Percentiles rank a stretch among this genome's conserved stretches.
These are phyloP conservation scores for Sambucus nigra DNA, from an alignment of 129 eudicot genomes.

Conservation along the genomic window DNA sequence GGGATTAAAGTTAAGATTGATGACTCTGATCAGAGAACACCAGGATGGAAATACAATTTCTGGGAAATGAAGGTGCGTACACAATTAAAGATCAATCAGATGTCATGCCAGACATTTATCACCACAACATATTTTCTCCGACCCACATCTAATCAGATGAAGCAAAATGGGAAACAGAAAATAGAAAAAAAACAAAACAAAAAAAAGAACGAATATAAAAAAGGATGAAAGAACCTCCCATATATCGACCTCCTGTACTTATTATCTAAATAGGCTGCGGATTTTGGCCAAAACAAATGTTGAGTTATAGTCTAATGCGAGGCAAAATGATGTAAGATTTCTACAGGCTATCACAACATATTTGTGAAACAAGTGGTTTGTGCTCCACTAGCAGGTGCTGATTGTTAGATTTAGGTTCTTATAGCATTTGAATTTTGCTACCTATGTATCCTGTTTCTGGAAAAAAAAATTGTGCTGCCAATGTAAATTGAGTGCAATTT, in stretches of 20 bases:
- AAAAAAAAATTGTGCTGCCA: neutral
- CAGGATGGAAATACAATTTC: conserved; percentile 93
- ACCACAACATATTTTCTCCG: neutral
- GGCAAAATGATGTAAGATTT: too few relatives aligned
- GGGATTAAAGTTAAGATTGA: conserved; percentile 80
- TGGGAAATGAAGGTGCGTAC: conserved; percentile 96
- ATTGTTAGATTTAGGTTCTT: too few relatives aligned
- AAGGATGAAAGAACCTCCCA: neutral
- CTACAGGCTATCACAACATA: too few relatives aligned
- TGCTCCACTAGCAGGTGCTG: too few relatives aligned
- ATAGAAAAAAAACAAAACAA: neutral
- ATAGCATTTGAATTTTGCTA: neutral
- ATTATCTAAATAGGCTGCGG: too few relatives aligned
- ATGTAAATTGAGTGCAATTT: too few relatives aligned
- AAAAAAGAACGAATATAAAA: neutral
- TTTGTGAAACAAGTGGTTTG: too few relatives aligned
- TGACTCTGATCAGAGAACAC: conserved; percentile 92
- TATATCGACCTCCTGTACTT: too few relatives aligned
- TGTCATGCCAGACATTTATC: neutral
- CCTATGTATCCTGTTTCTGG: too few relatives aligned
- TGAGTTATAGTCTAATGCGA: too few relatives aligned
- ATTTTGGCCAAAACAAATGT: too few relatives aligned
- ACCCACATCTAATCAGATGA: neutral
- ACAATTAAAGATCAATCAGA: neutral
- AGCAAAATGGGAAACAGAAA: neutral